These are phyloP conservation scores for Raphanus raphanistrum DNA, from an alignment of 345 rosid genomes.

Conservation along the genomic window DNA sequence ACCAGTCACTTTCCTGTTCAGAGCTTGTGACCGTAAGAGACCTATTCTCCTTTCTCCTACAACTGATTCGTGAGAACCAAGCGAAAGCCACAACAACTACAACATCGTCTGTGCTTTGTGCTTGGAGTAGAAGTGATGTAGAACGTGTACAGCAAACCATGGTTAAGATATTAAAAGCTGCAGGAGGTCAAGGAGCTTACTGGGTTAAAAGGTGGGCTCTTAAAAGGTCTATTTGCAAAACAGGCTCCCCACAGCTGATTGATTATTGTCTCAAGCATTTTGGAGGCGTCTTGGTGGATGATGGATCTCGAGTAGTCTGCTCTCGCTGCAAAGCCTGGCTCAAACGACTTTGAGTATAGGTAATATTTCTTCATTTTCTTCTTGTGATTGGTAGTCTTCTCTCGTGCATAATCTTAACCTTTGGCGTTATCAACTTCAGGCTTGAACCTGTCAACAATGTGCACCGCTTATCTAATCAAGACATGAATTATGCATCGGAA, in stretches of 20 bases:
- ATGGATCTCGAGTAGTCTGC: conserved; percentile 48
- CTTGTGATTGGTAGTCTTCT: neutral
- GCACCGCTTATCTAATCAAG: conserved; percentile 29
- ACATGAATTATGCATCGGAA: conserved; percentile 39
- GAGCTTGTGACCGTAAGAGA: conserved; percentile 59
- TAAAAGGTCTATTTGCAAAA: conserved; percentile 53
- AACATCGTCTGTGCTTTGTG: conserved; percentile 38
- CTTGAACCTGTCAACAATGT: conserved; percentile 39
- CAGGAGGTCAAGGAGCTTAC: conserved; percentile 30
- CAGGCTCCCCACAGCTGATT: conserved; percentile 58
- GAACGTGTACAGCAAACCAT: conserved; percentile 52
- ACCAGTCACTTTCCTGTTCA: conserved; percentile 49
- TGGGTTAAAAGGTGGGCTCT: conserved; percentile 63
- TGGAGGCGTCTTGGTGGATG: conserved; percentile 43
- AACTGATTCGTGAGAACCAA: conserved; percentile 40
- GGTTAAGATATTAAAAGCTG: conserved; percentile 51
- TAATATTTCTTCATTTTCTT: conserved; percentile 13
- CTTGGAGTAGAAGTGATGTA: conserved; percentile 57
- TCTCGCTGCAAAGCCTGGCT: conserved; percentile 43
- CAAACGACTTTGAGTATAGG: conserved; percentile 64
- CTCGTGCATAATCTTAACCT: neutral
- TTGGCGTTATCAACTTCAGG: conserved; percentile 35
- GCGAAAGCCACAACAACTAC: conserved; percentile 2
- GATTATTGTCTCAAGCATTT: conserved; percentile 68
- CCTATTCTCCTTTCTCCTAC: conserved; percentile 54